Conservation (phyloP, 2,329 filamentous ascomycete genomes). For the Sarocladium kiliense region DNA sequence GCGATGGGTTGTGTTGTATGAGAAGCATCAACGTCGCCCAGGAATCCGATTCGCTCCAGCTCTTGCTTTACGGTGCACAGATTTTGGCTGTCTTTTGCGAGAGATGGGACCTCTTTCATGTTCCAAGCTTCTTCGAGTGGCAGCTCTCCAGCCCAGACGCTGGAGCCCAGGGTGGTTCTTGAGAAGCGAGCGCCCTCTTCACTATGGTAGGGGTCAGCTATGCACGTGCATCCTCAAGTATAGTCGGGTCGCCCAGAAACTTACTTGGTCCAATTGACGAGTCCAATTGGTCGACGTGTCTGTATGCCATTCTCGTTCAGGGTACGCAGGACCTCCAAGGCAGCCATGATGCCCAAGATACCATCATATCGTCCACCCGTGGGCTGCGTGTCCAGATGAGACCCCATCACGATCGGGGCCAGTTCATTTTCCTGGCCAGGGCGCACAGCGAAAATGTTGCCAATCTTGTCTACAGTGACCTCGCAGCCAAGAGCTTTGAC, state of each 20-base stretch:
- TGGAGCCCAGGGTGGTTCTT: constrained; percentile 67
- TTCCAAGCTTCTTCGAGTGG: constrained; percentile 55
- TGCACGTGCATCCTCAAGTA: no score
- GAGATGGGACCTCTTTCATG: constrained; percentile 54
- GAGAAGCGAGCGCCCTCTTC: constrained; percentile 81
- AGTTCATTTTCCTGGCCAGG: constrained; percentile 49
- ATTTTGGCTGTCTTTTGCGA: constrained; percentile 12
- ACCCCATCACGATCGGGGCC: constrained; percentile 62
- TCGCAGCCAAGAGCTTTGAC: constrained; percentile 60
- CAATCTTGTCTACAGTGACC: constrained; percentile 68
- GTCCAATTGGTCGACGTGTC: constrained; percentile 66
- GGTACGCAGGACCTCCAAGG: constrained; percentile 65
- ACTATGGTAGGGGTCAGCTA: constrained; percentile 29
- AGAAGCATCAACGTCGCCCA: constrained; percentile 42
- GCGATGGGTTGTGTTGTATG: constrained; percentile 48
- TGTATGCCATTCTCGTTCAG: constrained; percentile 63
- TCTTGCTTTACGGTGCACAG: constrained; percentile 31
- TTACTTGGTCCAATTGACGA: constrained; percentile 75
- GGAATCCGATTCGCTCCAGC: constrained; percentile 65
- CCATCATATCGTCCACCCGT: constrained; percentile 68
- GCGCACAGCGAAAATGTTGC: constrained; percentile 73
- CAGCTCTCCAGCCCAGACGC: constrained; percentile 70
- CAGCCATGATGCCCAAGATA: constrained; percentile 68
- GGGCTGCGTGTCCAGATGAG: constrained; percentile 63
- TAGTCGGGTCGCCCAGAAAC: constrained; percentile 11